phyloP scores from a whole-genome alignment of 2,329 filamentous ascomycete species.

The Albophoma yamanashiensis region DNA sequence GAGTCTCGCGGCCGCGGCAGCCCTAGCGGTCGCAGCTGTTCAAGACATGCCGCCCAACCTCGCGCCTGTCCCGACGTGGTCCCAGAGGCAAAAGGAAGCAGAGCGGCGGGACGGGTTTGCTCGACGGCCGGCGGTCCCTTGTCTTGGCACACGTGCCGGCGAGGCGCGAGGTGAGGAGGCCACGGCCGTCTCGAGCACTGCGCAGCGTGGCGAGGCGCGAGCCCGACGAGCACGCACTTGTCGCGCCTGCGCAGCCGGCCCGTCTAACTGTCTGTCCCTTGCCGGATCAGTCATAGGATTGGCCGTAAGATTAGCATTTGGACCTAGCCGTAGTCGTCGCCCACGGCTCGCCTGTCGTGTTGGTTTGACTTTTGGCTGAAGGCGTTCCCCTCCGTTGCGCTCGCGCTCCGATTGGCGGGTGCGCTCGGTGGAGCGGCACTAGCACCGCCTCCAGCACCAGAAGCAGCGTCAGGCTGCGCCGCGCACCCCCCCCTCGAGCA shows the following conservation, averaged over 20 bases:
- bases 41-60: background rate
- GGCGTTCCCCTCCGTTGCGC: conserved; percentile 6
- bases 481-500: background rate
- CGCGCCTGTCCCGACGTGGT: background rate
- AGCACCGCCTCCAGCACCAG: background rate
- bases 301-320: background rate
- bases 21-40: background rate
- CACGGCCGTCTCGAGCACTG: too few species aligned
- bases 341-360: background rate
- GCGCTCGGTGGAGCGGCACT: background rate
- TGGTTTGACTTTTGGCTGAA: conserved; percentile 2
- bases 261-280: background rate
- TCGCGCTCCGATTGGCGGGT: conserved; percentile 9
- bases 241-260: background rate
- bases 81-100: background rate
- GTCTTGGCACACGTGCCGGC: background rate
- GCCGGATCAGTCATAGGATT: background rate
- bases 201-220: too few species aligned
- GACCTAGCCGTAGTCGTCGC: background rate
- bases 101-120: background rate
- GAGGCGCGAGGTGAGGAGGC: background rate
- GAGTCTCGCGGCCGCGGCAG: background rate
- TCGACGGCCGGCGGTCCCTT: background rate
- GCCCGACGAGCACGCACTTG: background rate
- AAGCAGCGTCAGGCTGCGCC: background rate